Conservation (phyloP, 257 asterid genomes). For the Solanum sparsipilum region DNA sequence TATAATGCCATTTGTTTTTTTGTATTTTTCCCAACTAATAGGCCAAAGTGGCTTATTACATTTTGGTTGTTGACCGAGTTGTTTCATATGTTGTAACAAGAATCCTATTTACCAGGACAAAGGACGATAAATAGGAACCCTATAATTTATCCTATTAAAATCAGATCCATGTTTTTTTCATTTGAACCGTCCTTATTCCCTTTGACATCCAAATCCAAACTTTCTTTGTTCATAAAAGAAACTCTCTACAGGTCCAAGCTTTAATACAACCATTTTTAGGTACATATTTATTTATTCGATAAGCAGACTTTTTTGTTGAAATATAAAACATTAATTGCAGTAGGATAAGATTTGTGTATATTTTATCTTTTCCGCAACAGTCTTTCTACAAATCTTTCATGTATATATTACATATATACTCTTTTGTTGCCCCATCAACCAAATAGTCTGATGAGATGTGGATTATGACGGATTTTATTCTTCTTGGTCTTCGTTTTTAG, state of each 20-base stretch:
- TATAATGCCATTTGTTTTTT: not conserved
- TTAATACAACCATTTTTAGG: not conserved
- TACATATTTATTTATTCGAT: not conserved
- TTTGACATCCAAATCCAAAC: not conserved
- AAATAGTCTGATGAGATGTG: not conserved
- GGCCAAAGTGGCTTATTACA: too few relatives aligned
- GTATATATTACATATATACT: not conserved
- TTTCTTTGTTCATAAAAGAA: not conserved
- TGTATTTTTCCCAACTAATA: not conserved
- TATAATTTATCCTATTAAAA: too few relatives aligned
- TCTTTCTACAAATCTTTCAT: not conserved
- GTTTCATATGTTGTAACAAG: not conserved
- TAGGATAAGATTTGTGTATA: not conserved
- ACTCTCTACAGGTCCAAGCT: not conserved
- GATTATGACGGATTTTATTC: not conserved
- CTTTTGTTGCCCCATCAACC: not conserved
- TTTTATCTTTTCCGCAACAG: fast-evolving
- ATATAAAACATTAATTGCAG: not conserved
- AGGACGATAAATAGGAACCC: not conserved
- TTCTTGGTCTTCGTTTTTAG: not conserved
- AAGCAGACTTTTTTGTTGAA: not conserved
- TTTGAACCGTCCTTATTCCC: not conserved
- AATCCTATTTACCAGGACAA: not conserved
- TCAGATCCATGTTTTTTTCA: not conserved
- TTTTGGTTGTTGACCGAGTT: not conserved